Conservation (phyloP, 495 filamentous ascomycete species). For the Xylaria bambusicola region DNA sequence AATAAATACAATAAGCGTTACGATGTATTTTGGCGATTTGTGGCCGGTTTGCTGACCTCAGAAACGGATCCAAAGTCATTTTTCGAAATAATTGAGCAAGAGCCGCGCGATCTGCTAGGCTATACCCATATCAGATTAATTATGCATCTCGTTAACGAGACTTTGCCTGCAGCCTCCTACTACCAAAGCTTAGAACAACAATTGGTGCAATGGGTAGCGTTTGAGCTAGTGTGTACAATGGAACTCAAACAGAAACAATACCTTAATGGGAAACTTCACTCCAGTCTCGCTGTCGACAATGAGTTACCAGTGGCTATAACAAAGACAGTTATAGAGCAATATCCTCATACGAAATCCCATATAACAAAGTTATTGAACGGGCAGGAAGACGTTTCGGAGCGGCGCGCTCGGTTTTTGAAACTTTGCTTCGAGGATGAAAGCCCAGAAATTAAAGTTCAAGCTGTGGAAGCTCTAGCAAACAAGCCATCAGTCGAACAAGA, state of each 20-base stretch:
- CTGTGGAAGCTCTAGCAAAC: not conserved
- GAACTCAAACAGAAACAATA: too few species aligned
- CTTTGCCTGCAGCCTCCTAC: not conserved
- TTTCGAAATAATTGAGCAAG: conserved; percentile 38
- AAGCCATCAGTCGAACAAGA: not conserved
- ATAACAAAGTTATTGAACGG: too few species aligned
- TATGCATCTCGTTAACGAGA: conserved; percentile 37
- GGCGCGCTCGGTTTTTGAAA: not conserved
- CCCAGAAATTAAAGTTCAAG: not conserved
- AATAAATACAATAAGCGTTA: conserved; percentile 45
- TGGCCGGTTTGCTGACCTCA: conserved; percentile 40
- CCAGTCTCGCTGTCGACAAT: not conserved
- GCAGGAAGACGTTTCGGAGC: too few species aligned
- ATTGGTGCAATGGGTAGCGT: not conserved
- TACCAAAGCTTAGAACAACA: not conserved
- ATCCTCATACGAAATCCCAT: too few species aligned
- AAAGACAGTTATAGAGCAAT: not conserved
- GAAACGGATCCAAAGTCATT: conserved; percentile 24
- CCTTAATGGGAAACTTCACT: not conserved
- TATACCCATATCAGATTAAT: conserved; percentile 41
- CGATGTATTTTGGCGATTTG: conserved; percentile 50
- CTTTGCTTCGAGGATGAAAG: not conserved
- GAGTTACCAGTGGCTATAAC: not conserved
- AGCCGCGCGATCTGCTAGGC: conserved; percentile 44
- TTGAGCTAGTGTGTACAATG: not conserved